Conservation (phyloP, 495 filamentous ascomycete genomes). For the Aspergillus coremiiformis region DNA sequence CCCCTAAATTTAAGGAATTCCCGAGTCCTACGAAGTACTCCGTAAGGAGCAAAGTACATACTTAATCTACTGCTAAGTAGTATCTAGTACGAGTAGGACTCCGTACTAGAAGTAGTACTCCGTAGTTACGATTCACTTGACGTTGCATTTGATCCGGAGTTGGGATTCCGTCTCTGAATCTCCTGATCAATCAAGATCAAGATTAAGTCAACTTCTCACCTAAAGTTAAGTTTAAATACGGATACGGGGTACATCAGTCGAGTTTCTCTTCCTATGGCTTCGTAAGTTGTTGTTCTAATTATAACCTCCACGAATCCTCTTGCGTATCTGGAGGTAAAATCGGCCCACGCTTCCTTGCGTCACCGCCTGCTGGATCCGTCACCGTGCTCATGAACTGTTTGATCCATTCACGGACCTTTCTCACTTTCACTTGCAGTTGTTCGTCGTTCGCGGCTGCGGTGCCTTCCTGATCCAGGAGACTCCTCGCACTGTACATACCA, state of each 20-base stretch:
- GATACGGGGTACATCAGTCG: background rate
- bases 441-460: constrained; percentile 28
- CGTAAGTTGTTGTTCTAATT: constrained; percentile 11
- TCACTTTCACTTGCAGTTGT: constrained; percentile 54
- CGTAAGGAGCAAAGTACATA: background rate
- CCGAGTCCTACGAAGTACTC: no score
- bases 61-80: background rate
- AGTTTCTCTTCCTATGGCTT: background rate
- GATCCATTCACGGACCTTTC: constrained; percentile 67
- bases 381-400: constrained; percentile 55
- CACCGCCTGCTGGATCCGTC: constrained; percentile 35
- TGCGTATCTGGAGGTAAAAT: constrained; percentile 46
- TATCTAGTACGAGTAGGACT: background rate
- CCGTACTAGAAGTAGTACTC: no score
- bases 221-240: constrained; percentile 12
- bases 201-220: constrained; percentile 17
- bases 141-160: background rate
- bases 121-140: background rate
- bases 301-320: constrained; percentile 18
- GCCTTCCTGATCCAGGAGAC: constrained; percentile 10
- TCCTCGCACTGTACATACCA: constrained; percentile 27
- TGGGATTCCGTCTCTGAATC: background rate
- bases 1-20: background rate
- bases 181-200: background rate
- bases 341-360: constrained; percentile 25